Percentiles rank a stretch among this genome's conserved stretches.
Evolutionary conservation across 2,329 filamentous ascomycete species (phyloP).

Genomic region (Ophiostoma sp.): DNA sequence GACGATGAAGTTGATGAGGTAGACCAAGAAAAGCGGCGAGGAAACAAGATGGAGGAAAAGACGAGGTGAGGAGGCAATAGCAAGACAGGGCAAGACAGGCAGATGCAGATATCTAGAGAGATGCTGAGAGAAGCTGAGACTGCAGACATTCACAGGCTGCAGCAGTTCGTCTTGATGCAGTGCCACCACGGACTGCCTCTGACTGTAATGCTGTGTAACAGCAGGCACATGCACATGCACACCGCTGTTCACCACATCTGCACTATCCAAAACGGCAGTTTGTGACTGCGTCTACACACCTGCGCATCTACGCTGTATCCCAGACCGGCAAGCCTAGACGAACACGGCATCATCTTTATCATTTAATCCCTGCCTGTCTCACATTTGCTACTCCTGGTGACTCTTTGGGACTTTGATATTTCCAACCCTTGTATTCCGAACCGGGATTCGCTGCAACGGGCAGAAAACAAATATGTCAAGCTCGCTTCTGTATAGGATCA

Average conservation of each 20-base stretch:
- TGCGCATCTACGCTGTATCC: slow-evolving; percentile 27
- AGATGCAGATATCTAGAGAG: background rate
- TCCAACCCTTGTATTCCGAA: background rate
- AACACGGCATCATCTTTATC: slow-evolving; percentile 31
- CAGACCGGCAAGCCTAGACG: slow-evolving; percentile 40
- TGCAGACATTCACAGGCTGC: background rate
- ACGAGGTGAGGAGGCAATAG: background rate
- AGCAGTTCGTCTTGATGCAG: background rate
- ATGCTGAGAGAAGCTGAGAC: background rate
- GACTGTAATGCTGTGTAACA: background rate
- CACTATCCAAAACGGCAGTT: background rate
- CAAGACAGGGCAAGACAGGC: background rate
- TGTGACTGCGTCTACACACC: background rate
- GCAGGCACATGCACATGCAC: slow-evolving; percentile 6
- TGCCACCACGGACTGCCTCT: background rate
- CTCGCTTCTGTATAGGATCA: background rate
- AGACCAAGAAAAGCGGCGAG: background rate
- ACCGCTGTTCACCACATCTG: background rate
- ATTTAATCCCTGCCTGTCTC: background rate
- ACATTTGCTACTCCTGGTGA: background rate
- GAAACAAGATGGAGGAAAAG: background rate
- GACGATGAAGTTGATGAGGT: background rate
- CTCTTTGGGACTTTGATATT: background rate
- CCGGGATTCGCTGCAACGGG: background rate
- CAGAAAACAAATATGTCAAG: background rate